Percentiles rank a stretch among this genome's conserved stretches.
These are phyloP conservation scores for Elsinoe ampelina DNA, from an alignment of 2,329 filamentous ascomycete species.

Conservation along the genomic window DNA sequence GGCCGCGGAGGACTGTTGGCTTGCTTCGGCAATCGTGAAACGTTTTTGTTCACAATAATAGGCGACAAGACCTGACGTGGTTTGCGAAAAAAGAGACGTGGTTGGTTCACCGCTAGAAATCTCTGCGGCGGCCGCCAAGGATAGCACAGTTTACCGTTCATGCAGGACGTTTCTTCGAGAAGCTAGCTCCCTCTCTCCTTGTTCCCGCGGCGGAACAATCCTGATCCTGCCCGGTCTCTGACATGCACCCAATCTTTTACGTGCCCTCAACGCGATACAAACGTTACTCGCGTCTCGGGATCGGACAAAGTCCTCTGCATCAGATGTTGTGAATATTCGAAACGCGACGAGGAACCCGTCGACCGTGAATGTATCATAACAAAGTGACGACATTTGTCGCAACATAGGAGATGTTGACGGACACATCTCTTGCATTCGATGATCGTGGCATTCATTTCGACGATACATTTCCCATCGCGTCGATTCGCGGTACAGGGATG, in stretches of 20 bases:
- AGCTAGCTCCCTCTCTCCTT: background rate
- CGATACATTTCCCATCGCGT: background rate
- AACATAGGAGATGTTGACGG: background rate
- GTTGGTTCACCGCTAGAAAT: background rate
- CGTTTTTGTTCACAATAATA: background rate
- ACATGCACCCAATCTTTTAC: conserved; percentile 5
- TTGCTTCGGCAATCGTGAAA: background rate
- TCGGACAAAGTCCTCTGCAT: background rate
- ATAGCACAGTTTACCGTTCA: background rate
- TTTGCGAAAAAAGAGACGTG: background rate
- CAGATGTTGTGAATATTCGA: background rate
- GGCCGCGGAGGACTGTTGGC: background rate
- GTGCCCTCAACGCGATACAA: background rate
- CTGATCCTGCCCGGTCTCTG: background rate
- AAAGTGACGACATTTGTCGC: background rate
- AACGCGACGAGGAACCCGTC: background rate
- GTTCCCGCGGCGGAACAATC: background rate
- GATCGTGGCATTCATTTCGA: background rate
- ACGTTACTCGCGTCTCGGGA: conserved; percentile 2
- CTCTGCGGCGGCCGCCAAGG: background rate
- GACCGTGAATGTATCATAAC: background rate
- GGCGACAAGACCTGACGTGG: background rate
- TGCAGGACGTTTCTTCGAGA: background rate
- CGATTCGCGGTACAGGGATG: background rate
- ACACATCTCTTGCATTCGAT: too few relatives aligned